phyloP scores from a whole-genome alignment of 2,329 filamentous ascomycete genomes.

The Exophiala oligosperma region DNA sequence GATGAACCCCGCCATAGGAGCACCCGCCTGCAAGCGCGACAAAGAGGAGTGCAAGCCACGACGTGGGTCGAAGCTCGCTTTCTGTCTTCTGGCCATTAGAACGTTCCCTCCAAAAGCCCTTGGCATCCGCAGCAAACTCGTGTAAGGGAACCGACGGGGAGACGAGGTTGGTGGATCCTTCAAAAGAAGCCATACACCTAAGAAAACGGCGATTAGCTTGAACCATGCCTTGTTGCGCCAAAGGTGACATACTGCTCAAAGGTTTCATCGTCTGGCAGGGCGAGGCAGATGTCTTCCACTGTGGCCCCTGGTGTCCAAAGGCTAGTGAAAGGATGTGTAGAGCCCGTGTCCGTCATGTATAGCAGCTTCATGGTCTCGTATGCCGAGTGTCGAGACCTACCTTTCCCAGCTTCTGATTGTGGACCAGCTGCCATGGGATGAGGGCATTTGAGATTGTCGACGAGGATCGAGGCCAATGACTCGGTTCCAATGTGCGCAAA shows the following conservation, averaged over 20 bases:
- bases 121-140: slow-evolving; percentile 8
- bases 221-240: not conserved
- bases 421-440: not conserved
- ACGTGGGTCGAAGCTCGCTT: slow-evolving; percentile 10
- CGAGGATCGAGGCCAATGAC: slow-evolving; percentile 7
- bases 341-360: slow-evolving; percentile 10
- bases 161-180: slow-evolving; percentile 3
- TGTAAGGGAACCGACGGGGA: slow-evolving; percentile 2
- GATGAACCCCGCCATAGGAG: slow-evolving; percentile 2
- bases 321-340: slow-evolving; percentile 10
- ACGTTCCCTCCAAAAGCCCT: slow-evolving; percentile 8
- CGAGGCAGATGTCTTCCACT: slow-evolving; percentile 13
- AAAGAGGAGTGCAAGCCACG: slow-evolving; percentile 13
- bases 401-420: not conserved
- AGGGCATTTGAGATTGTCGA: slow-evolving; percentile 2
- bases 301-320: slow-evolving; percentile 9
- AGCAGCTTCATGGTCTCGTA: slow-evolving; percentile 12
- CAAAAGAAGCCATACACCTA: not conserved
- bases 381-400: not conserved
- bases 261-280: slow-evolving; percentile 8
- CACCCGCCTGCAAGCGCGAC: slow-evolving; percentile 7
- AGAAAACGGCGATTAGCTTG: not conserved
- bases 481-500: slow-evolving; percentile 4
- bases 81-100: slow-evolving; percentile 7
- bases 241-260: slow-evolving; percentile 7